Conservation (phyloP, 805 yeast species). For the Jamesozyma piceae region DNA sequence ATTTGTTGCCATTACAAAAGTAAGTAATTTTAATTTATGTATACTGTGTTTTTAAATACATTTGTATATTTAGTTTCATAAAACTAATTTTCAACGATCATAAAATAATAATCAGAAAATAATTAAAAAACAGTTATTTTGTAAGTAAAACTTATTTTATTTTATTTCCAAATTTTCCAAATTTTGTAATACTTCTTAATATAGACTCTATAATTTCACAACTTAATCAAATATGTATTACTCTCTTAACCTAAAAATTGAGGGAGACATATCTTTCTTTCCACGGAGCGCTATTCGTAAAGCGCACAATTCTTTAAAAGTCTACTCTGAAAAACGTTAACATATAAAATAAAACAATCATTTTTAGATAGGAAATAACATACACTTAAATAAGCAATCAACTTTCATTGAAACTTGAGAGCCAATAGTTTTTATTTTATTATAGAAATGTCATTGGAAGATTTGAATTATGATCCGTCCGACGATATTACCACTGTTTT, state of each 20-base stretch:
- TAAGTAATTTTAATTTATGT: not conserved
- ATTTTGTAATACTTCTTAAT: too few relatives aligned
- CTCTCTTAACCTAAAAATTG: too few relatives aligned
- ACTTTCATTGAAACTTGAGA: not conserved
- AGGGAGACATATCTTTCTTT: too few relatives aligned
- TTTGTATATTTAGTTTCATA: not conserved
- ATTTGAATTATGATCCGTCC: constrained; percentile 43
- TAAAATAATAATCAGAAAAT: too few relatives aligned
- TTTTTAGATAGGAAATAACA: not conserved
- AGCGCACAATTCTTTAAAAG: not conserved
- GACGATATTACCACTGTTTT: constrained; percentile 45
- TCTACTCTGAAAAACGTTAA: not conserved
- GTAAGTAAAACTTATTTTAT: too few relatives aligned
- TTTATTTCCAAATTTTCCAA: too few relatives aligned
- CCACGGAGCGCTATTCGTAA: too few relatives aligned
- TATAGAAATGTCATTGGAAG: constrained; percentile 23
- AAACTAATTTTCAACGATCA: not conserved
- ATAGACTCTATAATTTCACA: too few relatives aligned
- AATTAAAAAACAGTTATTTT: too few relatives aligned
- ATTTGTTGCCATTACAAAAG: not conserved
- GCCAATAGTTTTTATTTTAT: not conserved
- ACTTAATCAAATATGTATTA: too few relatives aligned
- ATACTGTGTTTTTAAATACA: not conserved
- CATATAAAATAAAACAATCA: not conserved
- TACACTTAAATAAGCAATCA: not conserved